A percentile compares a stretch with the other conserved stretches of the same genome.
Conservation (phyloP, 225 moss, liverwort and hornwort genomes). For the Pleurozium schreberi region DNA sequence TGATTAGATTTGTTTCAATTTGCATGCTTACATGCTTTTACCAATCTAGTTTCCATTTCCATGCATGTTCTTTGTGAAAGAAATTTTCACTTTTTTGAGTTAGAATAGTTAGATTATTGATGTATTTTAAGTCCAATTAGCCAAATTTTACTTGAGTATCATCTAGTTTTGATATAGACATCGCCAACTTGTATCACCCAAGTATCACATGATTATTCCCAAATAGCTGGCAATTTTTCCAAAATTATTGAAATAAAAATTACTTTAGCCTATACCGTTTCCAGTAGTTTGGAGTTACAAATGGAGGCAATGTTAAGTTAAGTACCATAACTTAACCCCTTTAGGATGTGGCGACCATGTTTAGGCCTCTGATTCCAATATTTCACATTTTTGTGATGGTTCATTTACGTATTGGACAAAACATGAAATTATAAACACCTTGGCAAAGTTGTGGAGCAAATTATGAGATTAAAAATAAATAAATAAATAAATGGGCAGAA, state of each 20-base stretch:
- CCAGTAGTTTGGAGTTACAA: no score
- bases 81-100: accelerated
- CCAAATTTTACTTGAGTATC: not conserved
- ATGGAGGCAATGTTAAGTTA: no score
- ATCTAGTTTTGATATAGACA: not conserved
- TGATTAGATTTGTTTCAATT: not conserved
- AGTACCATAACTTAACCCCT: no score
- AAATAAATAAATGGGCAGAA: no score
- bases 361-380: no score
- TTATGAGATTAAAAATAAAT: no score
- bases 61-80: not conserved
- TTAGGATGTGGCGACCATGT: no score
- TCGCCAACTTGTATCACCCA: not conserved
- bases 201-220: not conserved
- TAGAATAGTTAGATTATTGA: not conserved
- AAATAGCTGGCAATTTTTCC: not conserved
- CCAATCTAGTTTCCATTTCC: not conserved
- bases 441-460: no score
- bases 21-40: not conserved
- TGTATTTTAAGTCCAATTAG: not conserved
- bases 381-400: no score
- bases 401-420: no score
- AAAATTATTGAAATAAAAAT: not conserved
- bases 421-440: no score
- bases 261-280: no score